phyloP scores from a whole-genome alignment of 2,329 filamentous ascomycete species.

The Diaporthe humulicola region DNA sequence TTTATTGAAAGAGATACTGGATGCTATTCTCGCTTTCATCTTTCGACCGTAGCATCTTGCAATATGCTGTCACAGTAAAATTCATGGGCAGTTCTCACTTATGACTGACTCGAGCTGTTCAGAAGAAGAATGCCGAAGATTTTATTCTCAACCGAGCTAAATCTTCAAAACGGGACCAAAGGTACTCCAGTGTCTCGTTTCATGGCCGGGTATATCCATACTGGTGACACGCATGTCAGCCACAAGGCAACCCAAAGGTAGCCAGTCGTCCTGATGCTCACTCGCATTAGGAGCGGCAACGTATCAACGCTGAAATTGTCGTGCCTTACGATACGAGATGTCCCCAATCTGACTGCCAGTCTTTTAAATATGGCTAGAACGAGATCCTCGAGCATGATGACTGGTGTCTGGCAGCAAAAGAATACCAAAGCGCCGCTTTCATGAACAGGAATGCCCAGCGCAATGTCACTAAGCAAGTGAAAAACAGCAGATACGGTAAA shows the following conservation, averaged over 20 bases:
- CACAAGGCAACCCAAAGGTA: neutral
- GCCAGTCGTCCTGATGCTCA: neutral
- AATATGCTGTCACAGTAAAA: neutral
- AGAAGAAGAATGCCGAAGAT: too few species aligned
- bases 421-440: conserved; percentile 6
- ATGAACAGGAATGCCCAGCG: neutral
- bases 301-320: neutral
- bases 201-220: conserved; percentile 22
- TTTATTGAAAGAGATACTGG: neutral
- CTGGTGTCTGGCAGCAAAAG: conserved; percentile 8
- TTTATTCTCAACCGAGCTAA: too few species aligned
- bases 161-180: neutral
- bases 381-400: conserved; percentile 13
- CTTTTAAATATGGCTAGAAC: neutral
- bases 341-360: neutral
- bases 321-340: neutral
- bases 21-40: neutral
- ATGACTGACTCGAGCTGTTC: too few species aligned
- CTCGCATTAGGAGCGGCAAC: neutral
- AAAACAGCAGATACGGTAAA: conserved; percentile 1
- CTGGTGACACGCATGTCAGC: conserved; percentile 13
- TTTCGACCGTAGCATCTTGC: neutral
- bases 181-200: conserved; percentile 6
- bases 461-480: conserved; percentile 6
- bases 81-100: neutral